phyloP scores from a whole-genome alignment of 2,329 filamentous ascomycete species.

The Blastomyces gilchristii region DNA sequence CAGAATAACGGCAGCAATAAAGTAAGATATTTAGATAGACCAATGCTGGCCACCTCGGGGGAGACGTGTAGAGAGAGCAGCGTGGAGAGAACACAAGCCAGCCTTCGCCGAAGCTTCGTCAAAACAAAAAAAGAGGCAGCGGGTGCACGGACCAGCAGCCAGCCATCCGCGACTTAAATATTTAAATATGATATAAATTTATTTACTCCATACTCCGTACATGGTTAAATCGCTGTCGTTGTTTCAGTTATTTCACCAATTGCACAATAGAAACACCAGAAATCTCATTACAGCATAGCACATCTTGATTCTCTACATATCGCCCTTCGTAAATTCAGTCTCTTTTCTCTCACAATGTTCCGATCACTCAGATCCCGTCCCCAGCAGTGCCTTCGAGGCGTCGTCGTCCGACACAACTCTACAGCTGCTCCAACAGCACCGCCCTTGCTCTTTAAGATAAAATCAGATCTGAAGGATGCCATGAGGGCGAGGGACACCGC shows the following conservation, averaged over 20 bases:
- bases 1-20: neutral
- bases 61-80: neutral
- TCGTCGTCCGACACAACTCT: constrained; percentile 29
- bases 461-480: constrained; percentile 39
- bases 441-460: constrained; percentile 36
- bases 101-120: neutral
- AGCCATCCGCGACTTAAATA: constrained; percentile 5
- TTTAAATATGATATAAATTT: neutral
- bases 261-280: neutral
- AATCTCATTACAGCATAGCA: neutral
- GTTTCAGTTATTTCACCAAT: neutral
- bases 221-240: neutral
- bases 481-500: constrained; percentile 41
- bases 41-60: neutral
- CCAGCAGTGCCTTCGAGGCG: constrained; percentile 13
- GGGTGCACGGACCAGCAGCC: constrained; percentile 25
- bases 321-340: neutral
- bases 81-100: neutral
- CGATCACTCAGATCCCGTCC: constrained; percentile 22
- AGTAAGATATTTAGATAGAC: neutral
- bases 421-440: constrained; percentile 28
- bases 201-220: neutral
- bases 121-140: constrained; percentile 17
- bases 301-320: neutral
- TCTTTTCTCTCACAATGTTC: constrained; percentile 22